phyloP scores from a whole-genome alignment of 2,329 filamentous ascomycete genomes.

The Diplocarpon mali region DNA sequence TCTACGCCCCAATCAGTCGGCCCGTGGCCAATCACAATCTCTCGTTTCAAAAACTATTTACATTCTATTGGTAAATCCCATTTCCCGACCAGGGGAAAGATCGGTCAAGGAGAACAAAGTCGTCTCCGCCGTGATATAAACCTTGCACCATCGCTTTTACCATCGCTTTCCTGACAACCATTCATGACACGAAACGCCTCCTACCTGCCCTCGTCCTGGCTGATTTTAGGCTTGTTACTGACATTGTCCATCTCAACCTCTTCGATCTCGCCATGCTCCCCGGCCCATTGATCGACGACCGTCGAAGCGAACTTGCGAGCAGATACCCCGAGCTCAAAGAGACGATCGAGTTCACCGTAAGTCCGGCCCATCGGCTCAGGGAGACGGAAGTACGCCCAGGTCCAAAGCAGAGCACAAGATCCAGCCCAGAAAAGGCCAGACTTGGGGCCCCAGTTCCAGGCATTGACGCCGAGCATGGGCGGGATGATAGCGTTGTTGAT shows the following conservation, averaged over 20 bases:
- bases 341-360: slow-evolving; percentile 73
- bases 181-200: too few species aligned
- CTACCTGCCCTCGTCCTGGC: too few species aligned
- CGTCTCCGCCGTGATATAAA: too few species aligned
- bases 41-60: too few species aligned
- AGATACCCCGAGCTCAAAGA: slow-evolving; percentile 49
- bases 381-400: slow-evolving; percentile 31
- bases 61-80: too few species aligned
- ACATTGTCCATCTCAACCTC: neutral
- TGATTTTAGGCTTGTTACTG: too few species aligned
- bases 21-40: too few species aligned
- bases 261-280: slow-evolving; percentile 3
- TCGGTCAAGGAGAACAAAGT: too few species aligned
- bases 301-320: slow-evolving; percentile 23
- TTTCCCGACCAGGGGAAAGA: too few species aligned
- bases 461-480: slow-evolving; percentile 36
- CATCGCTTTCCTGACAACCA: too few species aligned
- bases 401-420: slow-evolving; percentile 29
- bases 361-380: slow-evolving; percentile 52
- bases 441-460: slow-evolving; percentile 30
- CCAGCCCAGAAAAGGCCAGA: slow-evolving; percentile 33
- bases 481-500: slow-evolving; percentile 44
- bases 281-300: slow-evolving; percentile 25
- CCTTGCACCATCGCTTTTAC: too few species aligned
- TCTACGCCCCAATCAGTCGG: too few species aligned